Evolutionary conservation across 2,329 filamentous ascomycete species (phyloP), one percentile per base, ranked within the genome.

Genomic region (Paecilomyces sp.): DNA sequence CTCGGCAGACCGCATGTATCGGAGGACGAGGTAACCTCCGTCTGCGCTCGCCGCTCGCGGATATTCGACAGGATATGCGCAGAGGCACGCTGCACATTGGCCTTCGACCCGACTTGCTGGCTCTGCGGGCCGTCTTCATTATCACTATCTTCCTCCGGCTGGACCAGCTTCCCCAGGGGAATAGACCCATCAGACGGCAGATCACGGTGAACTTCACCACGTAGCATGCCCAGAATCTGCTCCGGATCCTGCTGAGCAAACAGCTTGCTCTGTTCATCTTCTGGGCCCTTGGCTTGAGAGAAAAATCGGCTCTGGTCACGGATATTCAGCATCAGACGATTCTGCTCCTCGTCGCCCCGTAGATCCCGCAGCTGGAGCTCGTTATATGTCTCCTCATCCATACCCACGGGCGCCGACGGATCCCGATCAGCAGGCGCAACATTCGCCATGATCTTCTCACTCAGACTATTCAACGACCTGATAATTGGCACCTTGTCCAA

Each of bases 381-480:
- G 63, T 87, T 85, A 69, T 88, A 94, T 0, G 88, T 87, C 47
- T 86, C 83, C 66, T 92, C 88, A 61, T 91, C 88, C 68, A 87
- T 79, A 1, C 86, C 87, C 57, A 86, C 84, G 1, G 87, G 84
- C 4, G 81, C 82, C 62, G 87, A 83, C 1, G 84, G 82, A 61
- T 88, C 84, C n/a, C 80, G 77, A 71, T 97, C 92, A 4, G 88
- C 85, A 1, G 92, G 89, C 1, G 89, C 85, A 11, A 96, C 91
- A 64, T 92, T 89, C 55, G 89, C 89, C 83, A 99, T 88, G 72
- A 99, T 89, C 76, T 95, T 97, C 74, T 94, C 91, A 67, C 91
- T 96, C 59, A 97, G 83, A 62, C 84, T 91, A 72, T 99, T 99
- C 59, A 99, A 79, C 0, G 91, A 92, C 62, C 89, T 87, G 64